These are phyloP conservation scores for Podaxis pistillaris DNA, from an alignment of 768 basidiomycete species.

Conservation along the genomic window DNA sequence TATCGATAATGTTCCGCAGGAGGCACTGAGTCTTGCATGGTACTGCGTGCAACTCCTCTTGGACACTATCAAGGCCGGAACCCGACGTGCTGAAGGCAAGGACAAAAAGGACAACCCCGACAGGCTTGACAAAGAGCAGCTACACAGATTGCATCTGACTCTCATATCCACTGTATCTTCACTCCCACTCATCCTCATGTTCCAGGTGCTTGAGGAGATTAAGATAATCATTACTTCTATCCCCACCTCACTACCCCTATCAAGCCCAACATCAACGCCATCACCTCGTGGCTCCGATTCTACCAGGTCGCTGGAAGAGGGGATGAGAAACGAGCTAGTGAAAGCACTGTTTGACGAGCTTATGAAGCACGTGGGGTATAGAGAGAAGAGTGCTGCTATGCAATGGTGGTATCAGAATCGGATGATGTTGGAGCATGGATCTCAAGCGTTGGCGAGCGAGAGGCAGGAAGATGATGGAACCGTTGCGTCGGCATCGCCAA, in stretches of 20 bases:
- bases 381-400: conserved; percentile 65
- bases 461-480: no score
- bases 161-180: conserved; percentile 66
- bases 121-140: conserved; percentile 23
- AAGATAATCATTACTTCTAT: conserved; percentile 29
- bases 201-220: conserved; percentile 52
- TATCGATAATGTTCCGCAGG: conserved; percentile 19
- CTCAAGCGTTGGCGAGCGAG: not conserved
- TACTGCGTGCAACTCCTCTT: conserved; percentile 63
- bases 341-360: conserved; percentile 64
- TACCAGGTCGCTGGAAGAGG: conserved; percentile 13
- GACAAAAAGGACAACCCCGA: conserved; percentile 1
- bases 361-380: conserved; percentile 61
- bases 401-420: conserved; percentile 69
- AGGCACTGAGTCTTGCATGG: conserved; percentile 55
- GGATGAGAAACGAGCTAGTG: conserved; percentile 43
- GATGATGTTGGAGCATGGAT: conserved; percentile 8
- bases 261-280: conserved; percentile 14
- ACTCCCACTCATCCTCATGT: conserved; percentile 56
- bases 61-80: conserved; percentile 35
- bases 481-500: not conserved
- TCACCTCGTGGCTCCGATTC: not conserved
- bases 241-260: conserved; percentile 21
- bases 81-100: conserved; percentile 11
- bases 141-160: conserved; percentile 61